A percentile compares a stretch with the other conserved stretches of the same genome.
phyloP scores from a whole-genome alignment of 345 rosid species.

The Lepidium africanum region DNA sequence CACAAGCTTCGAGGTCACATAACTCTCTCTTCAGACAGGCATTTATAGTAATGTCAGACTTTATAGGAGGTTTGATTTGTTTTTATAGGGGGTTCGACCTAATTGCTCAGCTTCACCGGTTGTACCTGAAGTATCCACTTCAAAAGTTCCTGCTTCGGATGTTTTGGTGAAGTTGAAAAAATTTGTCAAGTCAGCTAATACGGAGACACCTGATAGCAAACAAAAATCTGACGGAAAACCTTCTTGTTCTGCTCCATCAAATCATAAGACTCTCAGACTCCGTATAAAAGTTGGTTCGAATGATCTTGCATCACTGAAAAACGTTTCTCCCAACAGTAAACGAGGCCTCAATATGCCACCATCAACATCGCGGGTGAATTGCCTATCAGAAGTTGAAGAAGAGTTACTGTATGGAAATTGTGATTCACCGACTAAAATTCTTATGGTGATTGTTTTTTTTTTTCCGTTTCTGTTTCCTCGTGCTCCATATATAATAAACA shows the following conservation, averaged over 20 bases:
- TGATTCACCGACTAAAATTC: slow-evolving; percentile 62
- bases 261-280: slow-evolving; percentile 60
- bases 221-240: slow-evolving; percentile 29
- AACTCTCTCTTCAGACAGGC: slow-evolving; percentile 5
- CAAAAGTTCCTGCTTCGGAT: slow-evolving; percentile 31
- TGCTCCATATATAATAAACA: background rate
- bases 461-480: slow-evolving; percentile 10
- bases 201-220: slow-evolving; percentile 35
- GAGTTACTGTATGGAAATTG: slow-evolving; percentile 42
- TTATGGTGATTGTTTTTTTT: slow-evolving; percentile 42
- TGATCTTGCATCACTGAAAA: slow-evolving; percentile 60
- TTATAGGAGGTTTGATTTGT: background rate
- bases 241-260: slow-evolving; percentile 33
- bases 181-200: slow-evolving; percentile 27
- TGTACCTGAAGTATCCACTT: slow-evolving; percentile 33
- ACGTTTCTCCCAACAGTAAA: slow-evolving; percentile 59
- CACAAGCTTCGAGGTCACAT: slow-evolving; percentile 38
- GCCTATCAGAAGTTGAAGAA: slow-evolving; percentile 69
- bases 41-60: background rate
- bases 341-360: slow-evolving; percentile 75
- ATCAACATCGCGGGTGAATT: slow-evolving; percentile 58
- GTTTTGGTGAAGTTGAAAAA: slow-evolving; percentile 39
- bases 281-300: slow-evolving; percentile 77
- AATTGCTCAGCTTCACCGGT: slow-evolving; percentile 31
- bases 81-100: slow-evolving; percentile 40